Base-by-base conservation (phyloP, 257 asterid species). In the Fraxinus anomala region DNA sequence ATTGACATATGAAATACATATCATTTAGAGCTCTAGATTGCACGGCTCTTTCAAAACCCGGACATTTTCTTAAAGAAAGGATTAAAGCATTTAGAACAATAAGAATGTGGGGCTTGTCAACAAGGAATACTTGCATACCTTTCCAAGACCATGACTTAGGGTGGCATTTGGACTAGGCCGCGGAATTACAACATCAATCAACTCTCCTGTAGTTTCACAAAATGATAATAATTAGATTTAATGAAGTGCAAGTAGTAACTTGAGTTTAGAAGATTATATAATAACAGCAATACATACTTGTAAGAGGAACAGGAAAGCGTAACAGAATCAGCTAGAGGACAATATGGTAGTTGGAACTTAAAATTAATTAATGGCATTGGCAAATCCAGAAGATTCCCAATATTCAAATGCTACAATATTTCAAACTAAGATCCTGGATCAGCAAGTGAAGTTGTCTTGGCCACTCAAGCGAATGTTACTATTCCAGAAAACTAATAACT, bases 151-250 rank as follows among this genome's bases (percentile, higher is more conserved):
- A 5, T 77, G 81, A 51, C 67, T 17, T 33, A 40, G 70, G 74
- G 82, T 76, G 66, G 73, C 81, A 77, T 83, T 47, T 37, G 87
- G 85, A 78, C 6, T 69, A 34, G 96, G 93, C 40, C 91, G 96
- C 70, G 96, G 96, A 79, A 90, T 89, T 76, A 89, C 82, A 74
- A 88, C 88, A 79, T 79, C 75, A 75, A 88, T 83, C 90, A 90
- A 86, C 72, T 86, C 89, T 79, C 96, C 96, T 90, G 85, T 71
- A 80, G 80, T 77, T 79, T 84, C 73, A 74, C 51, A 65, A 72
- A 36, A 59, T 28, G 36, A 63, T 16, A 6, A 19, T 19, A 56
- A 56, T 56, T 56, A 6, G 26, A n/a, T 13, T 19, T 56, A n/a
- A 56, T n/a, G 67, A 56, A 56, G 21, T 56, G 26, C 63, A 51